These are phyloP conservation scores for Fusarium piperis DNA, from an alignment of 2,329 filamentous ascomycete species.

Conservation along the genomic window DNA sequence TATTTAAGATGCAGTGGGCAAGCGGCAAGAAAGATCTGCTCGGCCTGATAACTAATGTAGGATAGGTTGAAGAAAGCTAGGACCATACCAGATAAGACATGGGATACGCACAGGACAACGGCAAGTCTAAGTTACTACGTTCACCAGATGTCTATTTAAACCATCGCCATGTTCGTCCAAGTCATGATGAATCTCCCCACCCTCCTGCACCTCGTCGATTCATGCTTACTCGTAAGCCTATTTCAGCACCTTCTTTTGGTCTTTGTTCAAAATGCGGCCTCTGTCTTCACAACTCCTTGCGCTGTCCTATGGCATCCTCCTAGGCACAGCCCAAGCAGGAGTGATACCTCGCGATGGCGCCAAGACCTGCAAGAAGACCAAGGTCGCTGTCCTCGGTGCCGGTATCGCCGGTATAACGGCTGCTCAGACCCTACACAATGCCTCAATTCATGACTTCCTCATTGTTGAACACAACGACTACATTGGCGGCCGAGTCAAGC, in stretches of 20 bases:
- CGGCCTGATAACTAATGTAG: background rate
- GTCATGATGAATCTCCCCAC: background rate
- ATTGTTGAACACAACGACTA: slow-evolving; percentile 71
- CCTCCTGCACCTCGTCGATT: background rate
- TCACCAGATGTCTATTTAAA: background rate
- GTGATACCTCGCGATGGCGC: slow-evolving; percentile 12
- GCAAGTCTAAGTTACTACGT: background rate
- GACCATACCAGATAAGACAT: background rate
- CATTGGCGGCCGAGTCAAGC: slow-evolving; percentile 69
- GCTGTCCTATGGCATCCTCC: slow-evolving; percentile 7
- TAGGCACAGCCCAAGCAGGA: slow-evolving; percentile 12
- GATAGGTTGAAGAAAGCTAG: background rate
- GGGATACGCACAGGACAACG: background rate
- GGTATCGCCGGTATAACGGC: slow-evolving; percentile 72
- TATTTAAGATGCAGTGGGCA: background rate
- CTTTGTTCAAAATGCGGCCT: background rate
- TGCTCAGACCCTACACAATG: slow-evolving; percentile 69
- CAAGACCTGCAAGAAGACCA: slow-evolving; percentile 42
- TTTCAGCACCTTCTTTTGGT: background rate
- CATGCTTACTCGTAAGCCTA: background rate
- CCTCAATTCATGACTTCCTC: slow-evolving; percentile 70
- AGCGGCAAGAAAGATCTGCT: background rate
- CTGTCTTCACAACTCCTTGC: slow-evolving; percentile 5
- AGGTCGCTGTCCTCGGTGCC: slow-evolving; percentile 57
- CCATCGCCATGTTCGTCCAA: background rate